A percentile compares a stretch with the other conserved stretches of the same genome.
These are phyloP conservation scores for Cichorium intybus DNA, from an alignment of 140 eudicot genomes.

Conservation along the genomic window DNA sequence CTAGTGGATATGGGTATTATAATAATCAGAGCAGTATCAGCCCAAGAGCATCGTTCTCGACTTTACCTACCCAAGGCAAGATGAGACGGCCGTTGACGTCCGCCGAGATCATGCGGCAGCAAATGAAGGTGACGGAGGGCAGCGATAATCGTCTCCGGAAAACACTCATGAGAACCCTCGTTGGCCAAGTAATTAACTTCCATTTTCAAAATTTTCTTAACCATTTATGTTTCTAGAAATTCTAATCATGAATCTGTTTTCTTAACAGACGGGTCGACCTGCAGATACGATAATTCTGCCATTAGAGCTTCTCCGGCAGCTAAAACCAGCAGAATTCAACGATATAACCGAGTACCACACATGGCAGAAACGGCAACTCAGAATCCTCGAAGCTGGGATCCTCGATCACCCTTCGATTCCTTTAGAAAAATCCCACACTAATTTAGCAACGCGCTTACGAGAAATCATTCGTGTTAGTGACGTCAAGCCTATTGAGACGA, in stretches of 20 bases:
- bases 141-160: slow-evolving; percentile 68
- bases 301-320: slow-evolving; percentile 76
- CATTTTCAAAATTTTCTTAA: not conserved
- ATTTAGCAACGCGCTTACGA: slow-evolving; percentile 34
- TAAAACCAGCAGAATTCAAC: slow-evolving; percentile 67
- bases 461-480: slow-evolving; percentile 38
- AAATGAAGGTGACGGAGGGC: slow-evolving; percentile 88
- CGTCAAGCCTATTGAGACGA: slow-evolving; percentile 51
- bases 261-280: slow-evolving; percentile 57
- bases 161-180: slow-evolving; percentile 86
- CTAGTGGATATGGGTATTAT: slow-evolving; percentile 25
- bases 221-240: not conserved
- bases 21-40: slow-evolving; percentile 22
- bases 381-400: slow-evolving; percentile 66
- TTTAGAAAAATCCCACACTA: slow-evolving; percentile 37
- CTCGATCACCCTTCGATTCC: slow-evolving; percentile 65
- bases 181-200: slow-evolving; percentile 73
- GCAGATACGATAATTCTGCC: slow-evolving; percentile 84
- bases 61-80: slow-evolving; percentile 29
- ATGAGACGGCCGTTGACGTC: slow-evolving; percentile 68
- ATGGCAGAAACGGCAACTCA: slow-evolving; percentile 84
- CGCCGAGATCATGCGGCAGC: slow-evolving; percentile 92
- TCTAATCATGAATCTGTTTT: not conserved
- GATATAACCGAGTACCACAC: slow-evolving; percentile 51
- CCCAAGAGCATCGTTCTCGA: slow-evolving; percentile 39